These are phyloP conservation scores for Chondrostereum purpureum DNA, from an alignment of 1,284 basidiomycete genomes.

Conservation along the genomic window DNA sequence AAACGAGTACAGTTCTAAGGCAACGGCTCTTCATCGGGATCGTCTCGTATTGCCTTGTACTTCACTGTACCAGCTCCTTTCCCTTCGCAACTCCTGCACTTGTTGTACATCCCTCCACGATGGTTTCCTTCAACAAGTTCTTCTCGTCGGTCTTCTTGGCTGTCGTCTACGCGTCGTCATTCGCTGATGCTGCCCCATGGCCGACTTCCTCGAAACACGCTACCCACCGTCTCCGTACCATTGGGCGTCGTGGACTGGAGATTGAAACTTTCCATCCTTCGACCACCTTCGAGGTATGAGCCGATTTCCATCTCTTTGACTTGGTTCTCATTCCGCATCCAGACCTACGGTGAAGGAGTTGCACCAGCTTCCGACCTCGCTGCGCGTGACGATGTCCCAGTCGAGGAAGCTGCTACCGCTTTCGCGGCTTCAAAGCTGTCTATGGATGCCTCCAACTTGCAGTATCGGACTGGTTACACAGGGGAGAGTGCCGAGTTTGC, in stretches of 20 bases:
- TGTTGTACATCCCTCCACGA: neutral
- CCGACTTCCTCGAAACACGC: slow-evolving; percentile 20
- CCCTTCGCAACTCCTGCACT: no score
- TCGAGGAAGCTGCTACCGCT: slow-evolving; percentile 27
- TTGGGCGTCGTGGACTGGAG: slow-evolving; percentile 21
- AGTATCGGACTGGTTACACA: slow-evolving; percentile 28
- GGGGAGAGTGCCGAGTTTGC: slow-evolving; percentile 26
- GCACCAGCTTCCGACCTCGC: slow-evolving; percentile 24
- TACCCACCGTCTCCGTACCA: slow-evolving; percentile 23
- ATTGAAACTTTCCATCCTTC: slow-evolving; percentile 26
- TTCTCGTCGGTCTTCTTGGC: slow-evolving; percentile 23
- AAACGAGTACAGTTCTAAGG: no score
- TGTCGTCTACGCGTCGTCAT: slow-evolving; percentile 22
- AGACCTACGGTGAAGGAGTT: slow-evolving; percentile 39
- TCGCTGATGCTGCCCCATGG: slow-evolving; percentile 22
- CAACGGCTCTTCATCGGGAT: no score
- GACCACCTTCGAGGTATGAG: slow-evolving; percentile 26
- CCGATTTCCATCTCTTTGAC: no score
- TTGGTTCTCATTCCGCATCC: no score
- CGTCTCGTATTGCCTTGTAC: no score
- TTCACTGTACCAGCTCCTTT: no score
- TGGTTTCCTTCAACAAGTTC: slow-evolving; percentile 18
- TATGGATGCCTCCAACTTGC: slow-evolving; percentile 21
- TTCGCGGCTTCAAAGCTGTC: slow-evolving; percentile 28
- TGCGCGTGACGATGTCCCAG: no score